Evolutionary conservation across 441 rosid genomes (phyloP).

Genomic region (Adansonia gregorii): DNA sequence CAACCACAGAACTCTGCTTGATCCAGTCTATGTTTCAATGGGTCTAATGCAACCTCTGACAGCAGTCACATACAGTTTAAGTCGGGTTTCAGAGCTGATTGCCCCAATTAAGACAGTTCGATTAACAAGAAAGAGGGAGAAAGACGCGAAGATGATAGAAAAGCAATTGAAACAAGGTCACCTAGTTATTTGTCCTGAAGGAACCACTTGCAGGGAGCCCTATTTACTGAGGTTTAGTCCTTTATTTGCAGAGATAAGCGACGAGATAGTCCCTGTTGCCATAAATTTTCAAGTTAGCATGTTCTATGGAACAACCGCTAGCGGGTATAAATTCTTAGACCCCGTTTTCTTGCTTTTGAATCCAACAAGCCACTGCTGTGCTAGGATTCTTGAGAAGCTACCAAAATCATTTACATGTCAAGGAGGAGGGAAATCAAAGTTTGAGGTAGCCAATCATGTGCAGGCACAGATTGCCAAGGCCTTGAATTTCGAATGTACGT

Average conservation of each 20-base stretch:
- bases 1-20: conserved; percentile 41
- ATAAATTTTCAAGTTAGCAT: conserved; percentile 29
- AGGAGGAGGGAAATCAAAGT: conserved; percentile 29
- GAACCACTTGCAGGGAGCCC: conserved; percentile 45
- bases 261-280: conserved; percentile 36
- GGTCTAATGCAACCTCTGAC: conserved; percentile 27
- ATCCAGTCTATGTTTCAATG: conserved; percentile 32
- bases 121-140: conserved; percentile 33
- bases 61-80: conserved; percentile 38
- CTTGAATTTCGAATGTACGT: conserved; percentile 39
- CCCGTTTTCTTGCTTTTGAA: conserved; percentile 38
- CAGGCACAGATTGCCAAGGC: conserved; percentile 33
- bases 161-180: conserved; percentile 25
- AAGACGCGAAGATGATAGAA: conserved; percentile 28
- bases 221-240: conserved; percentile 40
- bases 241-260: conserved; percentile 34
- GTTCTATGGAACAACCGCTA: conserved; percentile 45
- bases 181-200: conserved; percentile 40
- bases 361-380: conserved; percentile 26
- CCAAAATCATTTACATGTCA: conserved; percentile 24
- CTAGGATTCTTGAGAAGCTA: conserved; percentile 29
- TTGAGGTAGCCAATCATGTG: conserved; percentile 40
- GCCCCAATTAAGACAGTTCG: conserved; percentile 39
- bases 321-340: conserved; percentile 40
- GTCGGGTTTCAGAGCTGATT: conserved; percentile 30